Evolutionary conservation across 345 rosid species (phyloP).

Genomic region (Balakata baccata): DNA sequence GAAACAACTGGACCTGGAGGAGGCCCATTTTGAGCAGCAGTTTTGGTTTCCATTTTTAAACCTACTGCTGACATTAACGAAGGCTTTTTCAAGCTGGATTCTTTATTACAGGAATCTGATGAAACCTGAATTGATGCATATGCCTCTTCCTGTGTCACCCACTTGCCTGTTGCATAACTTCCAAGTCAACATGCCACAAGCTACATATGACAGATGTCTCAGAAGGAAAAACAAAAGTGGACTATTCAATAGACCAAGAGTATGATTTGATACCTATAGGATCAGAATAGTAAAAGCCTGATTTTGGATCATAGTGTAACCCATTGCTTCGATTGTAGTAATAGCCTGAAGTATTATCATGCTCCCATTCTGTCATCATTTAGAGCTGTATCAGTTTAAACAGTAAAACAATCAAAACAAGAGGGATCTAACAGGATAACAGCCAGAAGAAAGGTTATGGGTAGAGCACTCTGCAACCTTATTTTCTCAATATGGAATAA

Average conservation of each 20-base stretch:
- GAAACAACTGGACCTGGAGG: constrained; percentile 65
- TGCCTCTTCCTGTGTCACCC: constrained; percentile 88
- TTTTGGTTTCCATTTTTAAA: constrained; percentile 32
- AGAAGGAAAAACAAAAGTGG: constrained; percentile 1
- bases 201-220: constrained; percentile 2
- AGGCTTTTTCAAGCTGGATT: constrained; percentile 40
- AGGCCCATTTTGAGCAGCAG: constrained; percentile 34
- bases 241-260: background rate
- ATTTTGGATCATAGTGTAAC: constrained; percentile 69
- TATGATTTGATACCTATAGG: constrained; percentile 49
- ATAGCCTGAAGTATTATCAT: constrained; percentile 66
- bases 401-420: constrained; percentile 26
- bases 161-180: constrained; percentile 58
- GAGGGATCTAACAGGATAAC: background rate
- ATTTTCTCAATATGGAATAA: background rate
- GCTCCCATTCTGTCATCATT: constrained; percentile 66
- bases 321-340: constrained; percentile 55
- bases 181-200: constrained; percentile 5
- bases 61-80: constrained; percentile 29
- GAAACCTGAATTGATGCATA: constrained; percentile 44
- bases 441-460: background rate
- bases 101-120: constrained; percentile 37
- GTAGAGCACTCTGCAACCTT: background rate
- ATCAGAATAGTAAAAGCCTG: constrained; percentile 85
- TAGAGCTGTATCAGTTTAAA: constrained; percentile 38